Evolutionary conservation across 2,329 filamentous ascomycete genomes (phyloP).

Genomic region (Truncatella angustata): DNA sequence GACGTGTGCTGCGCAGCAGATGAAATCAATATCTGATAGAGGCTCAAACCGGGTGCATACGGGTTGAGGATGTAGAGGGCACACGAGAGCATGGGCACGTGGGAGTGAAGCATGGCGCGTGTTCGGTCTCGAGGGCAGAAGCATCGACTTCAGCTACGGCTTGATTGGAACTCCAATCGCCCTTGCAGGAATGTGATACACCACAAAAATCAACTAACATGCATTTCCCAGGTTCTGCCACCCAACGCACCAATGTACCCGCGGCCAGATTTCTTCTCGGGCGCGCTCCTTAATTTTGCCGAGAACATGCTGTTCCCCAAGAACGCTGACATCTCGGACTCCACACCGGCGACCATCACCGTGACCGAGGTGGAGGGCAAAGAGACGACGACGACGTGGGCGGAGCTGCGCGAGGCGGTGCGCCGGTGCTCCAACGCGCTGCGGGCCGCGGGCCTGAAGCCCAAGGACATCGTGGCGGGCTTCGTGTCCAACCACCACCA

Average conservation of each 20-base stretch:
- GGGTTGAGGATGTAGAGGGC: no score
- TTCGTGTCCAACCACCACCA: slow-evolving; percentile 90
- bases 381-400: slow-evolving; percentile 64
- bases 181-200: no score
- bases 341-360: slow-evolving; percentile 71
- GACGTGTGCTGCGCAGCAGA: no score
- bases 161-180: no score
- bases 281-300: slow-evolving; percentile 82
- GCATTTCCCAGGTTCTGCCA: slow-evolving; percentile 60
- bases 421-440: slow-evolving; percentile 70
- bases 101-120: no score
- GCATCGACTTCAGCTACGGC: no score
- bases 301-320: slow-evolving; percentile 88
- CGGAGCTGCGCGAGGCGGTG: slow-evolving; percentile 74
- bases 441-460: slow-evolving; percentile 59
- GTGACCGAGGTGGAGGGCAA: slow-evolving; percentile 71
- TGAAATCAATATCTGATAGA: no score
- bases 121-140: no score
- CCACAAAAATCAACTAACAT: no score
- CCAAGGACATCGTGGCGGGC: slow-evolving; percentile 59
- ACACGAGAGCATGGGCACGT: no score
- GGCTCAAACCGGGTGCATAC: no score
- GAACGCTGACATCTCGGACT: slow-evolving; percentile 51
- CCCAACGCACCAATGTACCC: slow-evolving; percentile 74
- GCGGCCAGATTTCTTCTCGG: slow-evolving; percentile 80